These are phyloP conservation scores for Xylariaceae sp. DNA, from an alignment of 2,329 filamentous ascomycete genomes.

Conservation along the genomic window DNA sequence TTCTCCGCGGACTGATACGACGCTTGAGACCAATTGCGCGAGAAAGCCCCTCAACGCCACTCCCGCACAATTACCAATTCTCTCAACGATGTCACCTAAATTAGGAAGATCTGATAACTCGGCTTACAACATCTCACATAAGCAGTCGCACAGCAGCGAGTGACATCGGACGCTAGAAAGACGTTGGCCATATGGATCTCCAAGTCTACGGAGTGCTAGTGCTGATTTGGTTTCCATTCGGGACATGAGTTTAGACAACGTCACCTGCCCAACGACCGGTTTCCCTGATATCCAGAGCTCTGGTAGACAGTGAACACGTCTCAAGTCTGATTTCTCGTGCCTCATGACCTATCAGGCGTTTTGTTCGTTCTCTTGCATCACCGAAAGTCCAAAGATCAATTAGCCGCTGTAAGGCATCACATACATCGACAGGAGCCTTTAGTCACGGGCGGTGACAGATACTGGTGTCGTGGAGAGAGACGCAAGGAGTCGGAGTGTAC, in stretches of 20 bases:
- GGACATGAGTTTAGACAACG: neutral
- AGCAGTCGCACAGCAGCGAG: neutral
- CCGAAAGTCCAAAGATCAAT: conserved; percentile 1
- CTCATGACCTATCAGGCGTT: neutral
- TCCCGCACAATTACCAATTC: neutral
- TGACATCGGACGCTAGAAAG: neutral
- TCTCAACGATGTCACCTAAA: neutral
- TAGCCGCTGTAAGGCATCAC: conserved; percentile 6
- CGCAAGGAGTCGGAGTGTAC: conserved; percentile 1
- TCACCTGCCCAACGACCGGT: conserved; percentile 1
- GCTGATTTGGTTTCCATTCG: neutral
- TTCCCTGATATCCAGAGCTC: neutral
- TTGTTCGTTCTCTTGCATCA: neutral
- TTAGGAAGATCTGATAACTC: neutral
- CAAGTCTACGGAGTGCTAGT: neutral
- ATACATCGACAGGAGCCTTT: conserved; percentile 3
- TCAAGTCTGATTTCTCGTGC: neutral
- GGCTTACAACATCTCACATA: neutral
- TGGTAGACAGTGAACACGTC: neutral
- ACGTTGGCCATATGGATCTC: conserved; percentile 3
- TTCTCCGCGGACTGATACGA: neutral
- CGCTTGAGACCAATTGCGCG: neutral
- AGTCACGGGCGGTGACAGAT: conserved; percentile 1
- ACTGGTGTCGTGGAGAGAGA: neutral
- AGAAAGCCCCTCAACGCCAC: neutral